Percentiles rank a stretch among this genome's conserved stretches.
These are phyloP conservation scores for Didymella pomorum DNA, from an alignment of 2,329 filamentous ascomycete genomes.

Conservation along the genomic window DNA sequence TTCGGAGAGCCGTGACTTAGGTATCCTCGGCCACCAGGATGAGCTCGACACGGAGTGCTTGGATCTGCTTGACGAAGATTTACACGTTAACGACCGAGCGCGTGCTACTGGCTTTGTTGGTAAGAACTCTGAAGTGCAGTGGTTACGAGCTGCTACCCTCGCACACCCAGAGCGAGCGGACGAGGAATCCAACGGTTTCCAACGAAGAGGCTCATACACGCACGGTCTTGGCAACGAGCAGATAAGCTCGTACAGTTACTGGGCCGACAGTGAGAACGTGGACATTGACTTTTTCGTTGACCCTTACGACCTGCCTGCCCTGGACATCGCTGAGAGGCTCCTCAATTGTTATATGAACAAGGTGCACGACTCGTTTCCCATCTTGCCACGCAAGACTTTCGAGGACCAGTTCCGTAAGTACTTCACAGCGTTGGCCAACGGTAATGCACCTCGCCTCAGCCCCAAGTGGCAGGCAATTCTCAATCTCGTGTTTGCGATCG, in stretches of 20 bases:
- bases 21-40: slow-evolving; percentile 20
- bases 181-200: slow-evolving; percentile 14
- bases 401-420: slow-evolving; percentile 47
- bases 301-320: slow-evolving; percentile 43
- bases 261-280: slow-evolving; percentile 42
- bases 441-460: slow-evolving; percentile 29
- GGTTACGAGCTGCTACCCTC: slow-evolving; percentile 39
- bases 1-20: slow-evolving; percentile 18
- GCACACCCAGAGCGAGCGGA: slow-evolving; percentile 32
- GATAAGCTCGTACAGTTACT: slow-evolving; percentile 45
- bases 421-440: slow-evolving; percentile 33
- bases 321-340: slow-evolving; percentile 43
- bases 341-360: slow-evolving; percentile 50
- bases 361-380: slow-evolving; percentile 51
- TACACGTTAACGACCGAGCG: slow-evolving; percentile 35
- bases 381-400: slow-evolving; percentile 47
- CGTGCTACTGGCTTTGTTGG: slow-evolving; percentile 48
- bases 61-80: slow-evolving; percentile 41
- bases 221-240: slow-evolving; percentile 30
- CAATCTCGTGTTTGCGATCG: slow-evolving; percentile 56
- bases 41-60: slow-evolving; percentile 29
- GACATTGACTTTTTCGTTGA: slow-evolving; percentile 39
- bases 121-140: slow-evolving; percentile 44
- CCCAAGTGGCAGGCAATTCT: slow-evolving; percentile 51
- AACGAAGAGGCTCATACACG: slow-evolving; percentile 19